Evolutionary conservation across 306 rosid species (phyloP).

Genomic region (Comarum palustre): DNA sequence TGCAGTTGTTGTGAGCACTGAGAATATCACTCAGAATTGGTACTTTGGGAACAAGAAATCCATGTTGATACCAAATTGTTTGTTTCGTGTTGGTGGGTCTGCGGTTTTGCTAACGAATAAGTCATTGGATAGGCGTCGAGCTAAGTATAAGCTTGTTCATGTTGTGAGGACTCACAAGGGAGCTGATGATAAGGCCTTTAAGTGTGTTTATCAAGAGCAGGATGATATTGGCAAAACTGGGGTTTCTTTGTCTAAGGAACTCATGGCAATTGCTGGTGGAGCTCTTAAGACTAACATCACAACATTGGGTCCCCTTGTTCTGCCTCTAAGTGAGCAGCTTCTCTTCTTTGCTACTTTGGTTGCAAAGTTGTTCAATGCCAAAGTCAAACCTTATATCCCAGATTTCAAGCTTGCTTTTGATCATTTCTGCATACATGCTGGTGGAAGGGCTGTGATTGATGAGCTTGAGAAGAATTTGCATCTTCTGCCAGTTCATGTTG

Average conservation of each 20-base stretch:
- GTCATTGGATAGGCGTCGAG: slow-evolving; percentile 24
- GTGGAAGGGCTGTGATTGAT: slow-evolving; percentile 65
- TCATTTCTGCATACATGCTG: slow-evolving; percentile 71
- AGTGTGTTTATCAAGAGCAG: slow-evolving; percentile 53
- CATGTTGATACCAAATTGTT: slow-evolving; percentile 64
- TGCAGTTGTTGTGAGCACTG: slow-evolving; percentile 73
- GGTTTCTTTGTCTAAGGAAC: slow-evolving; percentile 54
- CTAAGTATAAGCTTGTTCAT: slow-evolving; percentile 63
- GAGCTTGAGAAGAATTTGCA: slow-evolving; percentile 70
- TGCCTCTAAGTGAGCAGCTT: slow-evolving; percentile 60
- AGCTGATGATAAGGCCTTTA: slow-evolving; percentile 53
- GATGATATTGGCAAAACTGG: slow-evolving; percentile 58
- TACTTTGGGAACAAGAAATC: slow-evolving; percentile 65
- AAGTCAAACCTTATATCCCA: slow-evolving; percentile 49
- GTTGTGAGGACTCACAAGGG: slow-evolving; percentile 62
- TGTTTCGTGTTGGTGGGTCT: slow-evolving; percentile 62
- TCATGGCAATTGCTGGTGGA: slow-evolving; percentile 64
- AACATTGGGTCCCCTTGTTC: slow-evolving; percentile 53
- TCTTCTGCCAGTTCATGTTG: slow-evolving; percentile 50
- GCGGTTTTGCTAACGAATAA: slow-evolving; percentile 58
- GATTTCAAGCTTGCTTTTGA: slow-evolving; percentile 67
- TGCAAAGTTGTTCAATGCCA: slow-evolving; percentile 32
- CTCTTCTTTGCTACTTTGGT: slow-evolving; percentile 44
- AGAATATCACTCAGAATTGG: slow-evolving; percentile 73
- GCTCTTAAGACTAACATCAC: slow-evolving; percentile 61